Evolutionary conservation across 768 basidiomycete genomes (phyloP).

Genomic region (Brasilioporus rufonigricans): DNA sequence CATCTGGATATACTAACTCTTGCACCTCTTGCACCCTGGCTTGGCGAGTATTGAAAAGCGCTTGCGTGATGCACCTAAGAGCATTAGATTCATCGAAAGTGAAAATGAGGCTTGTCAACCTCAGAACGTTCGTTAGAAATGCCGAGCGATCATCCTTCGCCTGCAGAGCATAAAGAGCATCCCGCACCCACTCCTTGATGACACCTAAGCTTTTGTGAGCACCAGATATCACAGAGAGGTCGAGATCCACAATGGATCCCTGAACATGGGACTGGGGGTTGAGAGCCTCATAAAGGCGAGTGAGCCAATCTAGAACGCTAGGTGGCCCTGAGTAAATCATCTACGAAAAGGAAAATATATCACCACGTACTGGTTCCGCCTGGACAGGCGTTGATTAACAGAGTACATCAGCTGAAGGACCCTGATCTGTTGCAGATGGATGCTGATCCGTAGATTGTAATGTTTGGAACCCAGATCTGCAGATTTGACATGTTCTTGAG

Average conservation of each 20-base stretch:
- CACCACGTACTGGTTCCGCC: background rate
- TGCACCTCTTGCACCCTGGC: background rate
- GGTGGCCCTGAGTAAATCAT: background rate
- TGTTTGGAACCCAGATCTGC: conserved; percentile 27
- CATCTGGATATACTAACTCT: conserved; percentile 17
- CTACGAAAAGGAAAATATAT: background rate
- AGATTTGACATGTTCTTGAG: conserved; percentile 34
- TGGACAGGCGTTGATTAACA: background rate
- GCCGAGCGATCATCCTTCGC: background rate
- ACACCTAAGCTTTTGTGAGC: conserved; percentile 34
- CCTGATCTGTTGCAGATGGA: conserved; percentile 49
- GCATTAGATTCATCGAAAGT: conserved; percentile 38
- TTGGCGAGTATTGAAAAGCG: conserved; percentile 26
- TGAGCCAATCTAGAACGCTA: conserved; percentile 33
- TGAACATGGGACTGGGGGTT: conserved; percentile 46
- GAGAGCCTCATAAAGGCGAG: conserved; percentile 46
- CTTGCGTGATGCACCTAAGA: too few relatives aligned
- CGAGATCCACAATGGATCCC: conserved; percentile 41
- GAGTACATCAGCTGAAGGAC: conserved; percentile 39
- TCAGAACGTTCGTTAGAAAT: conserved; percentile 38
- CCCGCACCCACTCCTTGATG: too few relatives aligned
- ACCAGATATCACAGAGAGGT: conserved; percentile 38
- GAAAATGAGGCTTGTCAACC: conserved; percentile 38
- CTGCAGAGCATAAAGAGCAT: conserved; percentile 39
- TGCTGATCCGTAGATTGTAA: conserved; percentile 42